These are phyloP conservation scores for Rehmannia glutinosa DNA, from an alignment of 257 asterid genomes.

Conservation along the genomic window DNA sequence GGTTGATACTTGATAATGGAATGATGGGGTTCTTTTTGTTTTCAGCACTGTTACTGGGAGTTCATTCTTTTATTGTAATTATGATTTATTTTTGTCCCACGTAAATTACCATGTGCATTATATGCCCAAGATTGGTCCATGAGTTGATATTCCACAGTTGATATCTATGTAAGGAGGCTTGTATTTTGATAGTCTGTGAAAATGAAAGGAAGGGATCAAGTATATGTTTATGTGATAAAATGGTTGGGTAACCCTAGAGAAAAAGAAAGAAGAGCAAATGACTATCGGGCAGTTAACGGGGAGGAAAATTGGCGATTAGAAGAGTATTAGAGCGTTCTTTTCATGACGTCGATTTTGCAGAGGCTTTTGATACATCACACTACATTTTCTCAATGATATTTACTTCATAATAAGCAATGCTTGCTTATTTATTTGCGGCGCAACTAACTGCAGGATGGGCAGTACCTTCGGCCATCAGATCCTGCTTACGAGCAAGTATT, in stretches of 20 bases:
- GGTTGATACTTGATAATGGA: neutral
- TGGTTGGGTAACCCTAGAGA: slow-evolving; percentile 4
- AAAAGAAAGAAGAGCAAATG: neutral
- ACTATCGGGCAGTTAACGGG: neutral
- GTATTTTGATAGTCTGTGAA: slow-evolving; percentile 2
- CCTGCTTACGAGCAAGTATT: slow-evolving; percentile 99
- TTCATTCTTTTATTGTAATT: neutral
- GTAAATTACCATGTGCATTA: neutral
- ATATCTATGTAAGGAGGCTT: neutral
- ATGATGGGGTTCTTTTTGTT: neutral
- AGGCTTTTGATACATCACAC: neutral
- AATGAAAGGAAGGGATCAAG: neutral
- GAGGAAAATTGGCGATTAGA: neutral
- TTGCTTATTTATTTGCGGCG: slow-evolving; percentile 14
- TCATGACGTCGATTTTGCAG: neutral
- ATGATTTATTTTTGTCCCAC: neutral
- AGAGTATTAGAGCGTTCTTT: neutral
- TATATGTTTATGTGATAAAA: neutral
- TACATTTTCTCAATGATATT: neutral
- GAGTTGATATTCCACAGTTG: neutral
- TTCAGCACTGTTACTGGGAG: neutral
- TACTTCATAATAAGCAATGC: slow-evolving; percentile 1
- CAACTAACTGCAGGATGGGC: slow-evolving; percentile 78
- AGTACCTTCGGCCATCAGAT: slow-evolving; percentile 97
- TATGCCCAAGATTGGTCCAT: neutral